Evolutionary conservation across 148 eudicot species (phyloP).

Genomic region (Silene uniflora): DNA sequence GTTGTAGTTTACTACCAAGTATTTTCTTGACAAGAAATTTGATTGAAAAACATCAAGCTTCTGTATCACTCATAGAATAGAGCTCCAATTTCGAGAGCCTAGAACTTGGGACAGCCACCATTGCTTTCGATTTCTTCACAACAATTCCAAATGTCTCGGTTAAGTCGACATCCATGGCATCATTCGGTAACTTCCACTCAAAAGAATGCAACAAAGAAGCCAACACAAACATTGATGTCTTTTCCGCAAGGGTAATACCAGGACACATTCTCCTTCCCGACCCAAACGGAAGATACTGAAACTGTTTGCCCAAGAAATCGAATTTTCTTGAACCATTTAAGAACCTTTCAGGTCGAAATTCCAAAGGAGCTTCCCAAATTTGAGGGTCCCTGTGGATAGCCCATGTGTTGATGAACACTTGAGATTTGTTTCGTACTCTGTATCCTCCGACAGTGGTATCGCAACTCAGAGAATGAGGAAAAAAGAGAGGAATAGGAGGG

Average conservation of each 20-base stretch:
- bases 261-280: conserved; percentile 48
- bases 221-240: conserved; percentile 25
- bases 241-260: conserved; percentile 37
- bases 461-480: conserved; percentile 30
- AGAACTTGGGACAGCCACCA: conserved; percentile 28
- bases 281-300: conserved; percentile 41
- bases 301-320: conserved; percentile 30
- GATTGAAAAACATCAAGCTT: background rate
- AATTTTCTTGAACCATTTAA: conserved; percentile 22
- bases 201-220: conserved; percentile 41
- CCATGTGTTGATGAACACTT: conserved; percentile 26
- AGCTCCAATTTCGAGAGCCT: conserved; percentile 21
- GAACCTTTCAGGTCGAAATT: conserved; percentile 39
- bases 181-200: conserved; percentile 32
- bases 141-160: conserved; percentile 36
- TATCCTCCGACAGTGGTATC: conserved; percentile 32
- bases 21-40: too few species aligned
- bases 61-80: conserved; percentile 2
- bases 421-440: conserved; percentile 26
- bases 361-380: conserved; percentile 24
- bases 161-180: conserved; percentile 30
- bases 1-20: too few species aligned
- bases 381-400: conserved; percentile 36
- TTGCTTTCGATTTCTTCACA: conserved; percentile 29
- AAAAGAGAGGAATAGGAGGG: conserved; percentile 26